phyloP scores from a whole-genome alignment of 352 stramenopile genomes.

The Blastocystis sp. region DNA sequence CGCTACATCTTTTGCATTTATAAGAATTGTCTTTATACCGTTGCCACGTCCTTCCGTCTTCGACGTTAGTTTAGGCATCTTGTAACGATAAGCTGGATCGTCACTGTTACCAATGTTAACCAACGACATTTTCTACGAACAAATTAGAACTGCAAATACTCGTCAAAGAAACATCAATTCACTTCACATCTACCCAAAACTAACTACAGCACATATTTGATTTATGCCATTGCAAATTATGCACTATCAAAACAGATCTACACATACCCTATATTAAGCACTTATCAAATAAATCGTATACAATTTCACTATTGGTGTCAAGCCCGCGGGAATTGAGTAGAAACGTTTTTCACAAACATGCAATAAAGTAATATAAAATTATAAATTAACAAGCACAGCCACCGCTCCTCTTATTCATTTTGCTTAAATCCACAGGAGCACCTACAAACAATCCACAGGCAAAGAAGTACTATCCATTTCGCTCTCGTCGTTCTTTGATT shows the following conservation, averaged over 20 bases:
- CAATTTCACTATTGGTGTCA: not conserved
- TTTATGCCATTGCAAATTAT: not conserved
- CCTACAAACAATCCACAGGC: not conserved
- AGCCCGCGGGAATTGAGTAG: not conserved
- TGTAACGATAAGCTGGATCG: conserved; percentile 92
- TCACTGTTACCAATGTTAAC: conserved; percentile 64
- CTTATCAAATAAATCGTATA: not conserved
- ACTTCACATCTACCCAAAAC: too few relatives aligned
- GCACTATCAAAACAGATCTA: not conserved
- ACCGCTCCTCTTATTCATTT: conserved; percentile 22
- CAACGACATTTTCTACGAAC: conserved; percentile 49
- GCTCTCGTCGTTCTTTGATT: conserved; percentile 40
- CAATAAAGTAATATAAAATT: not conserved
- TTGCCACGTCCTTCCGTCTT: conserved; percentile 98
- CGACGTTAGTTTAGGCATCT: conserved; percentile 89
- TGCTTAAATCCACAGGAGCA: not conserved
- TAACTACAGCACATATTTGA: too few relatives aligned
- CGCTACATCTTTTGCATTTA: conserved; percentile 91
- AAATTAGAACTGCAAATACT: not conserved
- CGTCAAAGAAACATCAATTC: too few relatives aligned
- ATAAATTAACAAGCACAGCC: conserved; percentile 52
- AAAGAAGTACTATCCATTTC: not conserved
- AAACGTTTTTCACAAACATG: not conserved
- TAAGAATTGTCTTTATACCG: conserved; percentile 96
- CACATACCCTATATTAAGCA: not conserved